A percentile compares a stretch with the other conserved stretches of the same genome.
Conservation (phyloP, 2,329 filamentous ascomycete genomes). For the Orbilia blumenaviensis region DNA sequence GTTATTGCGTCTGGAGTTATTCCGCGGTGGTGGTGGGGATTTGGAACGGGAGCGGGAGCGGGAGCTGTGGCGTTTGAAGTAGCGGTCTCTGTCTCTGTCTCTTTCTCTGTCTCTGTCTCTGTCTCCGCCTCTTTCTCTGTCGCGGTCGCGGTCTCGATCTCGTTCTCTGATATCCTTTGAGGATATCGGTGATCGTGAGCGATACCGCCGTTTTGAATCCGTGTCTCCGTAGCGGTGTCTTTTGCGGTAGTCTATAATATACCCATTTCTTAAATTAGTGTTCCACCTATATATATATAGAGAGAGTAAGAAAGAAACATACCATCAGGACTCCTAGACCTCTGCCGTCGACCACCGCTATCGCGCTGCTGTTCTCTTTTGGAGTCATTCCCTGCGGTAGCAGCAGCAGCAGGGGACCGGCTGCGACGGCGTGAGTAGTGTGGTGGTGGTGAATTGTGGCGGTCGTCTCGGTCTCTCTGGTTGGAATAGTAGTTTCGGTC, state of each 20-base stretch:
- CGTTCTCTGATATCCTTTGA: constrained; percentile 3
- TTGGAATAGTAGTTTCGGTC: constrained; percentile 42
- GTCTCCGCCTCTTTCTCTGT: neutral
- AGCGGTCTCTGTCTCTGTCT: neutral
- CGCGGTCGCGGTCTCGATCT: neutral
- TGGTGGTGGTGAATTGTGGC: constrained; percentile 46
- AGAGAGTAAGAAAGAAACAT: neutral
- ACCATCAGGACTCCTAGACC: constrained; percentile 47
- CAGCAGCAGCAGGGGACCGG: constrained; percentile 40
- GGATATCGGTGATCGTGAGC: constrained; percentile 17
- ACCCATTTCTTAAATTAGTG: neutral
- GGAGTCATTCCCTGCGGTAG: too few species aligned
- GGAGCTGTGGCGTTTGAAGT: constrained; percentile 9
- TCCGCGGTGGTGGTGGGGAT: constrained; percentile 19
- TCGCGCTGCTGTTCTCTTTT: constrained; percentile 39
- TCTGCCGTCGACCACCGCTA: constrained; percentile 18
- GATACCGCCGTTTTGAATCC: constrained; percentile 33
- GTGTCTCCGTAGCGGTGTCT: constrained; percentile 1
- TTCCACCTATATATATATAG: neutral
- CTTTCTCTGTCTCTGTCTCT: neutral
- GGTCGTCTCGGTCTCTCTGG: constrained; percentile 29
- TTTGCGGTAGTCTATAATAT: constrained; percentile 30
- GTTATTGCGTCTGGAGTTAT: constrained; percentile 2
- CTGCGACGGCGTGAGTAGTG: constrained; percentile 51
- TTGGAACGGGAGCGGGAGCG: constrained; percentile 1